Conservation (phyloP, 2,329 filamentous ascomycete species). For the Dactylella cylindrospora region DNA sequence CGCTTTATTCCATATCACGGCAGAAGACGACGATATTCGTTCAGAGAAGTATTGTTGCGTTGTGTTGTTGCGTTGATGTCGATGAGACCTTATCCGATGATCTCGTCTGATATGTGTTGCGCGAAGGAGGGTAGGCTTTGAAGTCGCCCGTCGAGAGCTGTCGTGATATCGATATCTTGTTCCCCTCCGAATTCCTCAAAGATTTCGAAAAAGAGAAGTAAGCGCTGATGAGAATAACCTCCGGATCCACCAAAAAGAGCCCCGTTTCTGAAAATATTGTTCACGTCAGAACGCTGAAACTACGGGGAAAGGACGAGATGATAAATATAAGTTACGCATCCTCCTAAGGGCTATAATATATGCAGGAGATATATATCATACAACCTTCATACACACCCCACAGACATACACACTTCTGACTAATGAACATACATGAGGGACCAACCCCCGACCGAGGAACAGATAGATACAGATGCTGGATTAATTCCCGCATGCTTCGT, state of each 20-base stretch:
- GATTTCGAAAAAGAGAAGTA: background rate
- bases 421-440: background rate
- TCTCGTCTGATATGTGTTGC: too few relatives aligned
- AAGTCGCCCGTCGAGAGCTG: background rate
- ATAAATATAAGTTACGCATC: slow-evolving; percentile 13
- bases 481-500: slow-evolving; percentile 32
- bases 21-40: background rate
- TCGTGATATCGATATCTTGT: background rate
- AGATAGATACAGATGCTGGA: slow-evolving; percentile 8
- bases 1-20: background rate
- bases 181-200: background rate
- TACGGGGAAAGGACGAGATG: background rate
- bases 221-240: background rate
- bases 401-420: background rate
- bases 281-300: background rate
- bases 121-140: slow-evolving; percentile 1
- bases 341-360: slow-evolving; percentile 9
- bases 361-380: slow-evolving; percentile 22
- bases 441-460: slow-evolving; percentile 8
- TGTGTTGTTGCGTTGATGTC: slow-evolving; percentile 7
- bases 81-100: too few relatives aligned
- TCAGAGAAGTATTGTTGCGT: background rate
- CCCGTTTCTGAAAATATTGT: background rate
- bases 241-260: too few relatives aligned
- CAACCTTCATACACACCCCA: too few relatives aligned